Evolutionary conservation across 257 asterid species (phyloP).

Genomic region (Solanum dulcamara): DNA sequence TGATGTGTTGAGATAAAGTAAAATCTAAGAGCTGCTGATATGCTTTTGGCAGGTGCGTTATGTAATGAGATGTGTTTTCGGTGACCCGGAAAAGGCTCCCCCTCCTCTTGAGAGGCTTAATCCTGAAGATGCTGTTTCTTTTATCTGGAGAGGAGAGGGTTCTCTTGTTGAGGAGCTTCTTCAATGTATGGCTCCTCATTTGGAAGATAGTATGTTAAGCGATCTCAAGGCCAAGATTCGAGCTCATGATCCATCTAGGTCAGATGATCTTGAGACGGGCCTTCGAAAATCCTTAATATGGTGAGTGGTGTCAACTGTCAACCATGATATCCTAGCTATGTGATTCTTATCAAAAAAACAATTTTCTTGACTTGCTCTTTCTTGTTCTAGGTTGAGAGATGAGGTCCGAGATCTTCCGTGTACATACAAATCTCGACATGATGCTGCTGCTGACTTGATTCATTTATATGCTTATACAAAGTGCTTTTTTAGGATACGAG

Average conservation of each 20-base stretch:
- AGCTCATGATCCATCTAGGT: slow-evolving; percentile 78
- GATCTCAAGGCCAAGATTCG: slow-evolving; percentile 70
- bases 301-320: slow-evolving; percentile 31
- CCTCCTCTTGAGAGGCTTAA: slow-evolving; percentile 91
- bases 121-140: slow-evolving; percentile 61
- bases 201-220: slow-evolving; percentile 52
- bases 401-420: slow-evolving; percentile 93
- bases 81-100: slow-evolving; percentile 89
- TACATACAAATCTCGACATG: slow-evolving; percentile 80
- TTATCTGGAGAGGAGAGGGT: slow-evolving; percentile 85
- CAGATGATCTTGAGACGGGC: slow-evolving; percentile 42
- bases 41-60: slow-evolving; percentile 68
- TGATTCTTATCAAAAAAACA: background rate
- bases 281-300: slow-evolving; percentile 80
- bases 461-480: slow-evolving; percentile 89
- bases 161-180: slow-evolving; percentile 85
- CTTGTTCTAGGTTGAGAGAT: slow-evolving; percentile 79
- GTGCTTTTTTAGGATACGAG: slow-evolving; percentile 60
- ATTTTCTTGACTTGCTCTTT: slow-evolving; percentile 1
- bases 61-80: slow-evolving; percentile 90
- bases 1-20: background rate
- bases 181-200: slow-evolving; percentile 72
- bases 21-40: background rate
- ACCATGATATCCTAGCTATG: background rate
- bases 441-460: slow-evolving; percentile 99